Percentiles rank a stretch among this genome's conserved stretches.
phyloP scores from a whole-genome alignment of 2,329 filamentous ascomycete genomes.

The Plectosphaerella plurivora region DNA sequence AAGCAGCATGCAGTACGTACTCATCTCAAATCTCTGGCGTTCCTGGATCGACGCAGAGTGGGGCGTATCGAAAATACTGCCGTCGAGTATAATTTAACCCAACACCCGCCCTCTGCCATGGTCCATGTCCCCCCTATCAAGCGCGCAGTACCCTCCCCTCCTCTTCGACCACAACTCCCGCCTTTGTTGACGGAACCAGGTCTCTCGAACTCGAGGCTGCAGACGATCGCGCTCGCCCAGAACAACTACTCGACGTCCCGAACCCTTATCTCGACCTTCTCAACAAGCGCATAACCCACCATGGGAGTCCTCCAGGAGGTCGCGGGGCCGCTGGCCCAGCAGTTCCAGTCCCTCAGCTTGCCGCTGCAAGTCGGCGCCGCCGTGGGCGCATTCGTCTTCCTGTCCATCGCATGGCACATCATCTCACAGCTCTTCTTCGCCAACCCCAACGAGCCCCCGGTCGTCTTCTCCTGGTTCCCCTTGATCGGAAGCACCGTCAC shows the following conservation, averaged over 20 bases:
- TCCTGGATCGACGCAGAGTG: not conserved
- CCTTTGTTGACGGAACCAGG: too few species aligned
- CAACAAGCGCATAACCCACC: slow-evolving; percentile 8
- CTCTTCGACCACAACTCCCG: not conserved
- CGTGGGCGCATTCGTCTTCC: slow-evolving; percentile 36
- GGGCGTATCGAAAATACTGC: slow-evolving; percentile 1
- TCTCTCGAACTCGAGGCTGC: too few species aligned
- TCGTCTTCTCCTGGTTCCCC: slow-evolving; percentile 79
- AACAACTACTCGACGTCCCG: not conserved
- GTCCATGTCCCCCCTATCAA: not conserved
- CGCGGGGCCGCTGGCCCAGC: slow-evolving; percentile 44
- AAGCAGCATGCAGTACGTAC: too few species aligned
- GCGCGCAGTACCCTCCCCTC: not conserved
- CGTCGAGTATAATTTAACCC: slow-evolving; percentile 3
- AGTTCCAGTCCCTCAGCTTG: slow-evolving; percentile 42
- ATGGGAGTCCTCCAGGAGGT: slow-evolving; percentile 56
- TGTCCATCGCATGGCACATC: slow-evolving; percentile 73
- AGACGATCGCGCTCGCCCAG: not conserved
- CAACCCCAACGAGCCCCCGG: slow-evolving; percentile 74
- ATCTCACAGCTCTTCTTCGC: slow-evolving; percentile 73
- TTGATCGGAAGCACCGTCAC: slow-evolving; percentile 85
- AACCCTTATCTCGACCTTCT: not conserved
- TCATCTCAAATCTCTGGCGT: not conserved
- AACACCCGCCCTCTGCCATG: not conserved
- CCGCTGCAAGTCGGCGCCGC: slow-evolving; percentile 42